Percentiles rank a stretch among this genome's conserved stretches.
These are phyloP conservation scores for Apiospora marii DNA, from an alignment of 2,329 filamentous ascomycete genomes.

Conservation along the genomic window DNA sequence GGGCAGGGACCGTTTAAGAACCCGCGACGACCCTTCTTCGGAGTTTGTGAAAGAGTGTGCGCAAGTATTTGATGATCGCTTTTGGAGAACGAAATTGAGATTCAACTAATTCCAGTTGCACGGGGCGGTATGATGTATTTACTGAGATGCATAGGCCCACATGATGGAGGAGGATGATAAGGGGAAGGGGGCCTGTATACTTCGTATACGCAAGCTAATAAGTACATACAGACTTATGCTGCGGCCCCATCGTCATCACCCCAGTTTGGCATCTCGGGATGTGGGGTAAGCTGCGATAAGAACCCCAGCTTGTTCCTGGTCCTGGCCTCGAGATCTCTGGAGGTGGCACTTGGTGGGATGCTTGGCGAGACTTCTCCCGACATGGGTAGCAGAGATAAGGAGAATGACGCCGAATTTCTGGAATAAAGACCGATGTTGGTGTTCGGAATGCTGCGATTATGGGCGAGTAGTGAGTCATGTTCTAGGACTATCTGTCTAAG, in stretches of 20 bases:
- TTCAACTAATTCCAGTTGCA: neutral
- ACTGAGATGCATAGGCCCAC: neutral
- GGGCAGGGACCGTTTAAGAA: neutral
- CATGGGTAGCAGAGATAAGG: conserved; percentile 6
- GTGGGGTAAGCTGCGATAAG: conserved; percentile 16
- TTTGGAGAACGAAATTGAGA: neutral
- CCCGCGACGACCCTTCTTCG: neutral
- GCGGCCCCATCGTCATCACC: neutral
- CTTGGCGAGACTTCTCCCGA: neutral
- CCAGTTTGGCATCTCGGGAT: neutral
- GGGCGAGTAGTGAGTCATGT: neutral
- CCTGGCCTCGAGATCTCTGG: neutral
- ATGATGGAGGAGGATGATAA: neutral
- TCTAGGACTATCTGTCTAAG: neutral
- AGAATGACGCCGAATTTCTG: neutral
- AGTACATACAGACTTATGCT: neutral
- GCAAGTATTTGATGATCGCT: neutral
- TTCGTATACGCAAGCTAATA: neutral
- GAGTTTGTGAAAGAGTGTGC: neutral
- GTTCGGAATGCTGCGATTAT: neutral
- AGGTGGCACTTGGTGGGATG: neutral
- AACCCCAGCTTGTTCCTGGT: conserved; percentile 3
- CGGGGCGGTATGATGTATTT: neutral
- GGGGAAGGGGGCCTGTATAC: neutral
- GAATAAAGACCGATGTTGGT: neutral